Evolutionary conservation across 2,329 filamentous ascomycete genomes (phyloP).

Genomic region (Fusarium circinatum): DNA sequence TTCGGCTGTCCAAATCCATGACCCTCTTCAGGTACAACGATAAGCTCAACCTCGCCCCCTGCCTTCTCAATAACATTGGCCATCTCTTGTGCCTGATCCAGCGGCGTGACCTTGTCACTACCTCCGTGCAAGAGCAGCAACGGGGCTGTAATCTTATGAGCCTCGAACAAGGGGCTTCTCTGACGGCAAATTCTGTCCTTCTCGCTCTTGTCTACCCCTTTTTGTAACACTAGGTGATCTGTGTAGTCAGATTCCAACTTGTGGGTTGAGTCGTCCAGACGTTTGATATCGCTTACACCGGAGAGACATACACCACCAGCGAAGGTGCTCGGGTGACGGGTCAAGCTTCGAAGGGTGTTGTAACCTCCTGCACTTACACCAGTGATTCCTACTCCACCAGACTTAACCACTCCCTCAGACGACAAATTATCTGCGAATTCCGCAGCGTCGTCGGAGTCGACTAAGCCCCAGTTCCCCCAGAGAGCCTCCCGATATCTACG

Average conservation of each 20-base stretch:
- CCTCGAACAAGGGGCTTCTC: conserved; percentile 61
- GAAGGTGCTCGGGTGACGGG: conserved; percentile 58
- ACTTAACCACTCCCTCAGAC: conserved; percentile 49
- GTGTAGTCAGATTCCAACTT: conserved; percentile 67
- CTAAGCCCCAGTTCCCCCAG: conserved; percentile 60
- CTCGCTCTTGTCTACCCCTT: conserved; percentile 51
- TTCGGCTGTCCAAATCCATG: conserved; percentile 59
- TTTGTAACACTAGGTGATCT: conserved; percentile 54
- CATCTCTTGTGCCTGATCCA: conserved; percentile 66
- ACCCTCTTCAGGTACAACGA: conserved; percentile 61
- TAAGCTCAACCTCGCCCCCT: conserved; percentile 57
- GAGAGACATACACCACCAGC: conserved; percentile 61
- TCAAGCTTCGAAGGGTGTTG: conserved; percentile 60
- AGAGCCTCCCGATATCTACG: conserved; percentile 60
- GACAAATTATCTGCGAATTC: conserved; percentile 58
- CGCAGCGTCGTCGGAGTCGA: conserved; percentile 62
- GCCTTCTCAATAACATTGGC: conserved; percentile 54
- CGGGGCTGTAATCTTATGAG: conserved; percentile 59
- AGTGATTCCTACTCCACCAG: conserved; percentile 57
- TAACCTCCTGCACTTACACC: conserved; percentile 66
- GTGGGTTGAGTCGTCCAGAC: conserved; percentile 59
- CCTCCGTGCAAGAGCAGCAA: conserved; percentile 67
- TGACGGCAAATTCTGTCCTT: conserved; percentile 54
- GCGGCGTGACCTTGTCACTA: conserved; percentile 66
- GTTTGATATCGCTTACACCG: conserved; percentile 62